Evolutionary conservation across 1,284 basidiomycete species (phyloP).

Genomic region (Xanthoconium separans): DNA sequence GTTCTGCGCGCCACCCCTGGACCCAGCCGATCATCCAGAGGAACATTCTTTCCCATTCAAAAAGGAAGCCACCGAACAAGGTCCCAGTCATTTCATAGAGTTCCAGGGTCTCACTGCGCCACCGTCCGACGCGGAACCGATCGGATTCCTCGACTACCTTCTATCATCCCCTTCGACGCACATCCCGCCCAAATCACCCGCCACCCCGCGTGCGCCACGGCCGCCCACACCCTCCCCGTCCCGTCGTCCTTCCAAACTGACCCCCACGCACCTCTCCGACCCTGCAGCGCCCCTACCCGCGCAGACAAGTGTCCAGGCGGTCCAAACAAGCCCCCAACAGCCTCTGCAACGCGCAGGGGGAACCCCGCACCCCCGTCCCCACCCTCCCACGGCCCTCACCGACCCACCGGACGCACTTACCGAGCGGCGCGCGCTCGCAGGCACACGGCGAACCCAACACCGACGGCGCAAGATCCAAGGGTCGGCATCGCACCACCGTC

Average conservation of each 20-base stretch:
- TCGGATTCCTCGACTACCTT: slow-evolving; percentile 2
- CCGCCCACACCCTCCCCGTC: slow-evolving; percentile 15
- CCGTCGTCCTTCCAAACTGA: not conserved
- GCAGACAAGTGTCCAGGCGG: slow-evolving; percentile 4
- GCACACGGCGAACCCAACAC: no score
- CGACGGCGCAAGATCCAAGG: not conserved
- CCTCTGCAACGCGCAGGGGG: not conserved
- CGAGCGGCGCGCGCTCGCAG: no score
- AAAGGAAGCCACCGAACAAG: not conserved
- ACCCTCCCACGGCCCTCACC: no score
- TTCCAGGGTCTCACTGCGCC: not conserved
- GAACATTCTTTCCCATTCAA: not conserved
- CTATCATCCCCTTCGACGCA: not conserved
- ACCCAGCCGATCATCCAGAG: not conserved
- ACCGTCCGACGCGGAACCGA: not conserved
- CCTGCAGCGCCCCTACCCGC: not conserved
- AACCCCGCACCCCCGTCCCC: not conserved
- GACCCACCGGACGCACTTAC: no score
- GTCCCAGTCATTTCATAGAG: not conserved
- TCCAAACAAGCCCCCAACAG: not conserved
- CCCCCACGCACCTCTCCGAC: not conserved
- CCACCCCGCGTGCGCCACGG: not conserved
- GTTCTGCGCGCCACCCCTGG: not conserved
- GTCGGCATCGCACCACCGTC: not conserved
- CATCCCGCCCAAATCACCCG: not conserved